Base-by-base conservation (phyloP, 257 asterid species). In the Anisodus acutangulus region DNA sequence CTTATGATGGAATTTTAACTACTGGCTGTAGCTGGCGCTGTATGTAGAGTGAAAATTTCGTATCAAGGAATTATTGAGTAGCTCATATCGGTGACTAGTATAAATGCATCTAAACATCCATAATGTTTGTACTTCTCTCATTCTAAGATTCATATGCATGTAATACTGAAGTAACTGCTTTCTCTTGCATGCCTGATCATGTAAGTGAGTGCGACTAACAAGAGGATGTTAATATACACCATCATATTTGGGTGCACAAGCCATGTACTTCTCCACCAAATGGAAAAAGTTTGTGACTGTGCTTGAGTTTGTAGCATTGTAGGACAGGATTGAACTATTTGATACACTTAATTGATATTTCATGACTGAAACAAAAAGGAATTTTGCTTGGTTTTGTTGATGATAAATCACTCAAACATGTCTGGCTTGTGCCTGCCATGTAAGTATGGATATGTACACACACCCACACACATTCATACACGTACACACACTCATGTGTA, bases 391-490 rank as follows among this genome's bases (percentile, higher is more conserved):
- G 62, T 80, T 53, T 70, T 63, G 31, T 43, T 78, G 72, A 78
- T 57, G 66, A 84, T 66, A 47, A 76, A 67, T 31, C 49, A 67
- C 49, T 6, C 74, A 37, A 76, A 53, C 64, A 53, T 53, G 82
- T 78, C 47, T 78, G 64, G 64, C 64, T 78, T 78, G 81, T 53
- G 81, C 64, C 64, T 78, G 26, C 47, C 81, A 78, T 78, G 49
- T 78, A 78, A 74, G 62, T 22, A 74, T 12, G 59, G 59, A 72
- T 72, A 45, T 53, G 55, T 74, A 49, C 80, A 31, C 26, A 2
- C 68, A 0, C 71, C 11, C 2, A 1, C 60, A 74, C 58, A 45
- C 62, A 51, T 4, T 6, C 47, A 26, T 53, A 4, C 47, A 74
- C 6, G 15, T 53, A 26, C 1, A 16, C 12, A 2, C 15, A 31